Evolutionary conservation across 2,329 filamentous ascomycete genomes (phyloP).

Genomic region (Diaporthe sp.): DNA sequence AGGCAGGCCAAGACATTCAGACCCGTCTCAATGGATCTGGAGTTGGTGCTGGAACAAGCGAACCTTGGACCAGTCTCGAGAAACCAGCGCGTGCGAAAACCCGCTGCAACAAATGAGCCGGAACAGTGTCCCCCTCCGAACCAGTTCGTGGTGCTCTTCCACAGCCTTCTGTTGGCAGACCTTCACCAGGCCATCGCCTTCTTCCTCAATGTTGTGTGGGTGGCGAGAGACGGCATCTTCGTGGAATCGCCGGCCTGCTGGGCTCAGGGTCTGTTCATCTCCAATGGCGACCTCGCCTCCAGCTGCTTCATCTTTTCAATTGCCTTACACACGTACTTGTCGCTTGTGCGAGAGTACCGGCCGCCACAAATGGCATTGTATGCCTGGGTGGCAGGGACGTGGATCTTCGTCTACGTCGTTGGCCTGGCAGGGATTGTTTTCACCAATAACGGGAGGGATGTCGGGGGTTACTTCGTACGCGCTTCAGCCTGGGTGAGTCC

Average conservation of each 20-base stretch:
- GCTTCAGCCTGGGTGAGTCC: constrained; percentile 65
- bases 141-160: constrained; percentile 72
- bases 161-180: constrained; percentile 72
- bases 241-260: constrained; percentile 63
- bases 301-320: constrained; percentile 72
- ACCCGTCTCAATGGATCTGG: constrained; percentile 42
- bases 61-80: constrained; percentile 42
- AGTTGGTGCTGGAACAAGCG: constrained; percentile 46
- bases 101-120: background rate
- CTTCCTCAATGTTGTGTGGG: constrained; percentile 67
- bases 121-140: constrained; percentile 52
- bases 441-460: constrained; percentile 46
- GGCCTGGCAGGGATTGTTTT: constrained; percentile 55
- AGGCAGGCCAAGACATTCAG: background rate
- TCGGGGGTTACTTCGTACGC: constrained; percentile 62
- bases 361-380: constrained; percentile 61
- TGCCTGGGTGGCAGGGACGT: constrained; percentile 56
- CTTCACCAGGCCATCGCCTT: constrained; percentile 70
- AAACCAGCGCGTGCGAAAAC: background rate
- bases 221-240: constrained; percentile 61
- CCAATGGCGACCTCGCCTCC: constrained; percentile 69
- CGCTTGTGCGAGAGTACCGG: constrained; percentile 64
- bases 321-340: constrained; percentile 70
- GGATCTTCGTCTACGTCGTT: constrained; percentile 65
- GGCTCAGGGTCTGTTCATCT: constrained; percentile 70